Evolutionary conservation across 176 grass and related monocot species (phyloP).

Genomic region (Zizania latifolia): DNA sequence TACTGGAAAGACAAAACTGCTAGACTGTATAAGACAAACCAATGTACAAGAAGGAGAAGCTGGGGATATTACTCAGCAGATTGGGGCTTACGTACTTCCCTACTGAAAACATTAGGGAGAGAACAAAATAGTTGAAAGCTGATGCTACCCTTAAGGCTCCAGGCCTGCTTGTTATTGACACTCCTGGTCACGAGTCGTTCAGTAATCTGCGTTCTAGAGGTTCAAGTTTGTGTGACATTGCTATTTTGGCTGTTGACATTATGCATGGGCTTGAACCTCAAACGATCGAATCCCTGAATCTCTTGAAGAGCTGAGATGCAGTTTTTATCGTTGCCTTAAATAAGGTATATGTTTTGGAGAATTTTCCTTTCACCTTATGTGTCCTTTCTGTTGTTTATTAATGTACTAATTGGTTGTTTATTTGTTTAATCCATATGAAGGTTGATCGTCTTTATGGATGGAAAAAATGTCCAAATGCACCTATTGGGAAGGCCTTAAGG

Average conservation of each 20-base stretch:
- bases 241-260: slow-evolving; percentile 96
- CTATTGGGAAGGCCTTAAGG: slow-evolving; percentile 71
- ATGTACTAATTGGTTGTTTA: slow-evolving; percentile 14
- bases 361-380: not conserved
- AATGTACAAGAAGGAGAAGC: slow-evolving; percentile 97
- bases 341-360: slow-evolving; percentile 57
- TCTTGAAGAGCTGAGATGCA: slow-evolving; percentile 65
- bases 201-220: slow-evolving; percentile 93
- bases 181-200: slow-evolving; percentile 88
- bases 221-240: slow-evolving; percentile 95
- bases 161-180: slow-evolving; percentile 95
- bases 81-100: slow-evolving; percentile 89
- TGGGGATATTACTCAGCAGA: slow-evolving; percentile 96
- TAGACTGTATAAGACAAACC: slow-evolving; percentile 82
- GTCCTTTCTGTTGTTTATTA: slow-evolving; percentile 16
- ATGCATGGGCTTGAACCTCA: slow-evolving; percentile 96
- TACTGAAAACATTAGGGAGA: slow-evolving; percentile 97
- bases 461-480: slow-evolving; percentile 63
- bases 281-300: slow-evolving; percentile 89
- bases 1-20: slow-evolving; percentile 90
- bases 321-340: slow-evolving; percentile 98
- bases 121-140: slow-evolving; percentile 85
- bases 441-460: slow-evolving; percentile 97
- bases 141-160: slow-evolving; percentile 93
- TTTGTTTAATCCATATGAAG: slow-evolving; percentile 38